These are phyloP conservation scores for Calonectria pseudoturangicola DNA, from an alignment of 2,329 filamentous ascomycete species.

Conservation along the genomic window DNA sequence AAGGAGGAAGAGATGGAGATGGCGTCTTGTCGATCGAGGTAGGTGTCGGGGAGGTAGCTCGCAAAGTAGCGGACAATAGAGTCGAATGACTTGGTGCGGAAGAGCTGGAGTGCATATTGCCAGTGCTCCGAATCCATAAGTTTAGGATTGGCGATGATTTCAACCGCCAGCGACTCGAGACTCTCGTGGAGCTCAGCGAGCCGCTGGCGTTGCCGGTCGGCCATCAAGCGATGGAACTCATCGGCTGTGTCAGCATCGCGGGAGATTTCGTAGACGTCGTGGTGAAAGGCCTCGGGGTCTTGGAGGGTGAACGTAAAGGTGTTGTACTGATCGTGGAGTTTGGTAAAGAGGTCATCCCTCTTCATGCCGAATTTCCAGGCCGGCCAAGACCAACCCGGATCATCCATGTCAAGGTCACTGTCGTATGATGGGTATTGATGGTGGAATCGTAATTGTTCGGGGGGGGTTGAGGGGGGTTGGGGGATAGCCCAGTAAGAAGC, in stretches of 20 bases:
- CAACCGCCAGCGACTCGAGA: slow-evolving; percentile 74
- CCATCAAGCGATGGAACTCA: slow-evolving; percentile 73
- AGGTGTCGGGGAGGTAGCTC: slow-evolving; percentile 73
- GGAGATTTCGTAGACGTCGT: slow-evolving; percentile 77
- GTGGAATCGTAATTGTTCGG: slow-evolving; percentile 41
- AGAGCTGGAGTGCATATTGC: slow-evolving; percentile 75
- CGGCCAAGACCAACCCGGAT: slow-evolving; percentile 72
- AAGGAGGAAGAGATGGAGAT: slow-evolving; percentile 61
- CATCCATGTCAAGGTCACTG: slow-evolving; percentile 76
- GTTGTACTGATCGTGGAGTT: slow-evolving; percentile 76
- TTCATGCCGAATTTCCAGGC: slow-evolving; percentile 79
- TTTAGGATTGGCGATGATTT: slow-evolving; percentile 76
- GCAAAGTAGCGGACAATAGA: slow-evolving; percentile 77
- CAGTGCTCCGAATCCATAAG: slow-evolving; percentile 76
- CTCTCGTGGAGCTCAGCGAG: slow-evolving; percentile 73
- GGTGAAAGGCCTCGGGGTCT: slow-evolving; percentile 76
- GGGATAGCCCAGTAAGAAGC: slow-evolving; percentile 48
- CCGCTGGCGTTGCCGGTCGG: slow-evolving; percentile 72
- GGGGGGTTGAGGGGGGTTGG: slow-evolving; percentile 46
- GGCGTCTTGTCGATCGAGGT: slow-evolving; percentile 63
- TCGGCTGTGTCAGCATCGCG: slow-evolving; percentile 68
- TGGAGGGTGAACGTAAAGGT: slow-evolving; percentile 74
- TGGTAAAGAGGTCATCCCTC: slow-evolving; percentile 74
- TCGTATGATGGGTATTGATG: slow-evolving; percentile 45
- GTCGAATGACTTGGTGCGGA: slow-evolving; percentile 75